Percentiles rank a stretch among this genome's conserved stretches.
Evolutionary conservation across 208 protist species (phyloP).

Genomic region (Acanthamoeba healyi): DNA sequence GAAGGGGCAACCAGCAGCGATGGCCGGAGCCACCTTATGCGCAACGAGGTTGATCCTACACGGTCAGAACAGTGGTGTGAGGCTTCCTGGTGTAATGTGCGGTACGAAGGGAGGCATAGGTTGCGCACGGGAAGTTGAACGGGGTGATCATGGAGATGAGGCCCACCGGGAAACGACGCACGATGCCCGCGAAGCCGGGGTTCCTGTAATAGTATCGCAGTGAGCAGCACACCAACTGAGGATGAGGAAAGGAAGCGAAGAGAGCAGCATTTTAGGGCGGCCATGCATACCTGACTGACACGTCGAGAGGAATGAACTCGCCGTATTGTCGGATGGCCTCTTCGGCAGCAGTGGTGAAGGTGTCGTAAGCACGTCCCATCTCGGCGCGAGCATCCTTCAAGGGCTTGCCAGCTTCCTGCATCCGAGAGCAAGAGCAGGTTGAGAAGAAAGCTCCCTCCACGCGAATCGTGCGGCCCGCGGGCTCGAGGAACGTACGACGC

Average conservation of each 20-base stretch:
- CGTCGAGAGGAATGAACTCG: slow-evolving; percentile 62
- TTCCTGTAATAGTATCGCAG: no score
- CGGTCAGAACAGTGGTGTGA: neutral
- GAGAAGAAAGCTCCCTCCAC: no score
- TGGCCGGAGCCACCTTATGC: slow-evolving; percentile 84
- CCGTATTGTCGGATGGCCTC: slow-evolving; percentile 74
- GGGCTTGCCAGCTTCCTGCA: slow-evolving; percentile 68
- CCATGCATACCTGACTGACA: slow-evolving; percentile 31
- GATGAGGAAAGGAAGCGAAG: neutral
- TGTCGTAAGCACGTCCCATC: slow-evolving; percentile 81
- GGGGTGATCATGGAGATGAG: slow-evolving; percentile 87
- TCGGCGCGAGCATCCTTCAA: slow-evolving; percentile 68
- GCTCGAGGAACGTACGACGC: slow-evolving; percentile 53
- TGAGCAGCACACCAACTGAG: no score
- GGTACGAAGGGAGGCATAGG: no score
- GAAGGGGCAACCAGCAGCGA: slow-evolving; percentile 82
- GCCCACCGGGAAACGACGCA: slow-evolving; percentile 83
- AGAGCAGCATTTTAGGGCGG: neutral
- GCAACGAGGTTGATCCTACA: slow-evolving; percentile 71
- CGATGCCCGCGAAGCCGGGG: slow-evolving; percentile 78
- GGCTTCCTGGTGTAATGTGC: neutral
- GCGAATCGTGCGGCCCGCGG: no score
- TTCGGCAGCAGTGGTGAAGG: slow-evolving; percentile 84
- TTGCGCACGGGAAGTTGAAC: slow-evolving; percentile 86
- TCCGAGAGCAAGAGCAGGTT: neutral